Evolutionary conservation across 441 rosid genomes (phyloP), one percentile per base, ranked within the genome.

Genomic region (Adansonia rubrostipa): DNA sequence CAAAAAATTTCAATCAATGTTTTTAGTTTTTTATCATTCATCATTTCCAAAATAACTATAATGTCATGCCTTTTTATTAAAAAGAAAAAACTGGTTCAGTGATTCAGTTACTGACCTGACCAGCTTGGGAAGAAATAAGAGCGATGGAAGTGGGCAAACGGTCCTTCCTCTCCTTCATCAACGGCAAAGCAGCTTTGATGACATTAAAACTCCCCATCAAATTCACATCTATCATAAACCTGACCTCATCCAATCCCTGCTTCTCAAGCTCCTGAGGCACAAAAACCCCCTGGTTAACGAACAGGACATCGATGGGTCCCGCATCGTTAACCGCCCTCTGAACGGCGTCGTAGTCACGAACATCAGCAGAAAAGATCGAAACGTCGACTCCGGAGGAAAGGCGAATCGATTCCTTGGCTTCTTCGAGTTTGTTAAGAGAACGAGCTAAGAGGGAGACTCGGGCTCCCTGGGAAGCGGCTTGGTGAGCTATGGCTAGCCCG

Each of bases 51-150:
- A 17, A 44, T 15, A 36, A 64, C 1, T 64, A 14, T 28, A 60
- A 14, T 28, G 4, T 2, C 13, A 83, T 6, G 9, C 47, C 8
- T 6, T 64, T 7, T 19, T 53, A 58, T 4, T 28, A 11, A 47
- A 68, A 33, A 54, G 10, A 54, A 14, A 54, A 54, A 54, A 11
- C 4, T 15, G 14, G 58, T 54, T 36, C 40, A 15, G 19, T 54
- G 15, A 11, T 36, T 54, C 11, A 15, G 33, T 17, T 5, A 54
- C 75, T 72, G 17, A 96, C 98, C 94, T 92, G 97, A 53, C 99
- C 96, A 0, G 95, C 97, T 78, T 94, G 98, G 47, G 99, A 94
- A 0, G 99, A 92, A 83, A 96, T 80, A 73, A 96, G 88, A 85
- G 91, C 85, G 17, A 96, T 91, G 1, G 97, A 94, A 1, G 81